phyloP scores from a whole-genome alignment of 495 filamentous ascomycete species.

The Neurospora terricola region DNA sequence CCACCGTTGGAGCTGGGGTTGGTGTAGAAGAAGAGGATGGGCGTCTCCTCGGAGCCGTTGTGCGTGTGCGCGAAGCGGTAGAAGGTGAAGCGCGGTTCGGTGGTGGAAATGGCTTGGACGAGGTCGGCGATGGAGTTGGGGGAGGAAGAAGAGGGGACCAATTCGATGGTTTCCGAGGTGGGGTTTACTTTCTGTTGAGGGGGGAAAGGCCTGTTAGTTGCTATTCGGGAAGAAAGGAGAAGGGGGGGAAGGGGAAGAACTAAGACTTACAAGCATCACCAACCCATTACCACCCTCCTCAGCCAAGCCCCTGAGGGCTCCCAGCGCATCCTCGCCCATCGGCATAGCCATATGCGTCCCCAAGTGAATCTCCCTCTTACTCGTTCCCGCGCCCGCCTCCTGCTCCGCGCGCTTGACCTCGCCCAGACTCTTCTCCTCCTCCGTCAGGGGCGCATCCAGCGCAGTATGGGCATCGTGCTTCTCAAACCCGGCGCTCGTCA shows the following conservation, averaged over 20 bases:
- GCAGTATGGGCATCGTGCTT: conserved; percentile 59
- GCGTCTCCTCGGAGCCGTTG: conserved; percentile 45
- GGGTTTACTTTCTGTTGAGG: conserved; percentile 57
- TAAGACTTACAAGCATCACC: conserved; percentile 61
- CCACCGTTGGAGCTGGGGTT: conserved; percentile 59
- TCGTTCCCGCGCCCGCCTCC: conserved; percentile 63
- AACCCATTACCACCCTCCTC: conserved; percentile 43
- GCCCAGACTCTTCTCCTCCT: conserved; percentile 73
- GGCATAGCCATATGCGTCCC: conserved; percentile 54
- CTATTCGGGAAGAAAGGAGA: background rate
- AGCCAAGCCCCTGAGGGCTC: conserved; percentile 49
- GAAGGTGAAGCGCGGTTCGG: conserved; percentile 83
- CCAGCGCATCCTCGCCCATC: conserved; percentile 57
- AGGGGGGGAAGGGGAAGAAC: conserved; percentile 16
- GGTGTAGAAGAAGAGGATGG: conserved; percentile 88
- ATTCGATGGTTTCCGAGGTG: conserved; percentile 64
- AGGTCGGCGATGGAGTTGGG: conserved; percentile 32
- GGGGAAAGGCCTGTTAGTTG: background rate
- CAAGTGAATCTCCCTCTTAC: conserved; percentile 46
- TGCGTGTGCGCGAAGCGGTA: conserved; percentile 56
- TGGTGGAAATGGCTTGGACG: conserved; percentile 59
- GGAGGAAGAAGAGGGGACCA: conserved; percentile 48
- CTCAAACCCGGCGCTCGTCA: conserved; percentile 62
- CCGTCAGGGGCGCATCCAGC: conserved; percentile 71
- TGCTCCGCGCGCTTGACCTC: conserved; percentile 74